Evolutionary conservation across 768 basidiomycete species (phyloP), one percentile per base, ranked within the genome.

Genomic region (Crepidotus variabilis): DNA sequence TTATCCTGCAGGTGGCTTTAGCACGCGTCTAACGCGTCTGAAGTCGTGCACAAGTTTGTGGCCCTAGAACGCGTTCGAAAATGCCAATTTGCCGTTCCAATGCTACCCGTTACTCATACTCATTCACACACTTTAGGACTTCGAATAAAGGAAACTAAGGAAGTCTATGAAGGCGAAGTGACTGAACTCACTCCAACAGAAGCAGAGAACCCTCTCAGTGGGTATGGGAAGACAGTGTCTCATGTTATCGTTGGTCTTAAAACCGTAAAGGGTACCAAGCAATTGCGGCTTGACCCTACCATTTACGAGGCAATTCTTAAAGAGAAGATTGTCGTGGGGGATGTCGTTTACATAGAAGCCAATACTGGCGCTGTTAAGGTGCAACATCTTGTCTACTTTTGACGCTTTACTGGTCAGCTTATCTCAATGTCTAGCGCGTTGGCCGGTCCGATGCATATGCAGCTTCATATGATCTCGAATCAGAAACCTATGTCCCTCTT

Each of bases 171-270:
- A 71, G 96, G 97, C 57, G 96, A 99, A 73, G 91, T 99, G 16
- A 98, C 96, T 8, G 96, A 98, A 67, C 75, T 98, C 58, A 97
- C 96, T 2, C 97, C 97, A 2, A 85, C 92, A 20, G 97, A 98
- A 74, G 83, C 96, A 13, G 96, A 98, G 71, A 98, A 98, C 72
- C 97, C 97, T 23, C 79, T 98, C 47, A 94, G 90, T 53, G 95
- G 96, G 43, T 98, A 98, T 70, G 97, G 97, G 59, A 99, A 98
- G 75, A 98, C 96, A 1, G 91, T 98, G 52, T 94, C 94, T n/a
- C 95, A 98, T 71, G 96, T 98, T 66, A 78, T 98, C 55, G 88
- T 98, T 48, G 94, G 94, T 11, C 84, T 99, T 60, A 98, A 98
- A 74, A 97, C 96, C 0, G 90, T 85, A 60, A 91, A 80, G 56